Base-by-base conservation (phyloP, 2,329 filamentous ascomycete genomes). In the Aspergillus caelatus region DNA sequence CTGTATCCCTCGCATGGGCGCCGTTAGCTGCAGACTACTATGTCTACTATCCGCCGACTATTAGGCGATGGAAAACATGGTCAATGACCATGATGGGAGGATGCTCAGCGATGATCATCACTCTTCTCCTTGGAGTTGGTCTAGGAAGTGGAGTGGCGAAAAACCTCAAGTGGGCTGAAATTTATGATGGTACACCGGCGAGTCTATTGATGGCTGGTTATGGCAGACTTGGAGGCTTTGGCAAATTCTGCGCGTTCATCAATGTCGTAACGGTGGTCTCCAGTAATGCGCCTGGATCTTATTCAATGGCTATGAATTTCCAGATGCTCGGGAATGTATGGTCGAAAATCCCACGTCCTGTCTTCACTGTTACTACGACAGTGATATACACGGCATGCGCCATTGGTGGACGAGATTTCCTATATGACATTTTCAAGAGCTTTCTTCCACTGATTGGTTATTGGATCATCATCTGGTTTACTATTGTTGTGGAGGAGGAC, bases 401-500 rank as follows among this genome's bases (percentile, higher is more conserved):
- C 6, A 75, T 82, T 58, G 80, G 78, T 4, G 81, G 81, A 0
- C 76, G 79, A 1, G 76, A 81, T 57, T 73, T 76, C 46, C 71
- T 83, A 1, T 82, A 80, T 65, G 72, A 77, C 36, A 78, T 83
- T 48, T 81, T 82, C 65, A 73, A 79, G 58, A 77, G 80, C 61
- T 81, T 83, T 61, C 70, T 83, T 19, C 78, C 80, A 9, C 64
- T 83, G 21, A 82, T 83, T 67, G 79, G 80, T 6, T 83, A 83
- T 64, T 83, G 81, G 81, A 69, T 80, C 10, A 71, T 75, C 23
- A 78, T 79, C 43, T 82, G 77, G 74, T 68, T 82, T 56, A 74
- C 76, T 41, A 80, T 83, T 50, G 71, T 78, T 7, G 54, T 81
- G 2, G 74, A 81, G 62, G 78, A 83, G 65, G 76, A 82, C 50